Conservation (phyloP, 768 basidiomycete genomes). For the Phaffia tasmanica region DNA sequence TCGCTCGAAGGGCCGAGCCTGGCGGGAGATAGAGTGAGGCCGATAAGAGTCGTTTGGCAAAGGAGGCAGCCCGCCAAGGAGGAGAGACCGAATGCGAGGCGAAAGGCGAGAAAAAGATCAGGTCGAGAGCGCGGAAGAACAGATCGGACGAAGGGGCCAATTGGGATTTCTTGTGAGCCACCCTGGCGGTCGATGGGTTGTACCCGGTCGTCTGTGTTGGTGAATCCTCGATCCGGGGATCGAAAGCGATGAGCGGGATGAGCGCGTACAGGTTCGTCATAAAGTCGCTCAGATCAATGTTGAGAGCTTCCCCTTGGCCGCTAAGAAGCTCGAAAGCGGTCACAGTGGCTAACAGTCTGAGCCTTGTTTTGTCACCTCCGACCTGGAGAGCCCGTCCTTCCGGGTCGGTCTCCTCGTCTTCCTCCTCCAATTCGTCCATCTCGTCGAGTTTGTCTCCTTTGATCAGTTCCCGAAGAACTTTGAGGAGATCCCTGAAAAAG, state of each 20-base stretch:
- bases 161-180: conserved; percentile 28
- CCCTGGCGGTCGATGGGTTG: conserved; percentile 19
- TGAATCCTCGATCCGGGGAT: conserved; percentile 52
- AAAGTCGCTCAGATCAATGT: conserved; percentile 87
- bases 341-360: conserved; percentile 64
- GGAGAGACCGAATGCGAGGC: conserved; percentile 47
- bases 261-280: conserved; percentile 70
- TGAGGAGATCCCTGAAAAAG: conserved; percentile 91
- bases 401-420: conserved; percentile 37
- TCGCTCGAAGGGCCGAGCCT: conserved; percentile 49
- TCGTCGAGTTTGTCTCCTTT: conserved; percentile 38
- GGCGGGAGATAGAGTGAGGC: conserved; percentile 74
- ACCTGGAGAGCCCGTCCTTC: conserved; percentile 38
- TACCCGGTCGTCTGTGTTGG: conserved; percentile 36
- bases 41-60: conserved; percentile 79
- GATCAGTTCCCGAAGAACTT: conserved; percentile 69
- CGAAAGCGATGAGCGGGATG: conserved; percentile 60
- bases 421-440: conserved; percentile 20
- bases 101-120: conserved; percentile 65
- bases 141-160: conserved; percentile 43
- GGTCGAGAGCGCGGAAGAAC: conserved; percentile 71
- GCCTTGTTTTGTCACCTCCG: conserved; percentile 40
- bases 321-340: conserved; percentile 96
- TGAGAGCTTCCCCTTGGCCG: conserved; percentile 97
- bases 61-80: conserved; percentile 71